Conservation (phyloP, 148 eudicot genomes). For the Rhododendron mucronatum region DNA sequence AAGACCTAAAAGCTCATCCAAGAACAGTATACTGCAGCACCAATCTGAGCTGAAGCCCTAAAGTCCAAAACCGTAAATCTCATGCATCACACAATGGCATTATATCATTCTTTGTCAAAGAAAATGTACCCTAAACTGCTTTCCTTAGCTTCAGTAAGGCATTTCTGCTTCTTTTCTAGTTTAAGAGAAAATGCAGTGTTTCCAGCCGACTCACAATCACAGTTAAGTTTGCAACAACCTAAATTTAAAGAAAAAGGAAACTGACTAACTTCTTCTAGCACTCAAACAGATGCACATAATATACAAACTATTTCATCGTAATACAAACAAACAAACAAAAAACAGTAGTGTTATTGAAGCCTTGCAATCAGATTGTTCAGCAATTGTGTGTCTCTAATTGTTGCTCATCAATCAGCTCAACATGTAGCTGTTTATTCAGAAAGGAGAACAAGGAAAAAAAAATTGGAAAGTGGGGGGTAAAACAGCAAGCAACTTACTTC, state of each 20-base stretch:
- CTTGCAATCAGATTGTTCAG: not conserved
- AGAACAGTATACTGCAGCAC: not conserved
- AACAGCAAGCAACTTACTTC: constrained; percentile 32
- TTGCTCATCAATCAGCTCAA: not conserved
- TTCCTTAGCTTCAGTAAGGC: not conserved
- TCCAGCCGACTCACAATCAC: not conserved
- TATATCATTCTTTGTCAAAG: not conserved
- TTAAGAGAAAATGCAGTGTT: not conserved
- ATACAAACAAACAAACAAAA: not conserved
- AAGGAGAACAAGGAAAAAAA: not conserved
- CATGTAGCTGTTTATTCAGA: not conserved
- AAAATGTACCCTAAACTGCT: not conserved
- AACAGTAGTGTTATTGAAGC: not conserved
- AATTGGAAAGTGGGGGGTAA: not conserved
- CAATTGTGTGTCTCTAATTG: not conserved
- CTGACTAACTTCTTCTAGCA: not conserved
- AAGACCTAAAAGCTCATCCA: not conserved
- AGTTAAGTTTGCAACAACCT: not conserved
- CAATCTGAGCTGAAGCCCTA: not conserved
- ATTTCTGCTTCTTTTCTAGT: not conserved
- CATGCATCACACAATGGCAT: not conserved
- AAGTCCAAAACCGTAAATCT: not conserved
- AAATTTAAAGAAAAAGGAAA: not conserved
- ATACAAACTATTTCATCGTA: not conserved
- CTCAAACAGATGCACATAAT: not conserved